phyloP scores from a whole-genome alignment of 1,284 basidiomycete species.

The Irpex rosettiformis region DNA sequence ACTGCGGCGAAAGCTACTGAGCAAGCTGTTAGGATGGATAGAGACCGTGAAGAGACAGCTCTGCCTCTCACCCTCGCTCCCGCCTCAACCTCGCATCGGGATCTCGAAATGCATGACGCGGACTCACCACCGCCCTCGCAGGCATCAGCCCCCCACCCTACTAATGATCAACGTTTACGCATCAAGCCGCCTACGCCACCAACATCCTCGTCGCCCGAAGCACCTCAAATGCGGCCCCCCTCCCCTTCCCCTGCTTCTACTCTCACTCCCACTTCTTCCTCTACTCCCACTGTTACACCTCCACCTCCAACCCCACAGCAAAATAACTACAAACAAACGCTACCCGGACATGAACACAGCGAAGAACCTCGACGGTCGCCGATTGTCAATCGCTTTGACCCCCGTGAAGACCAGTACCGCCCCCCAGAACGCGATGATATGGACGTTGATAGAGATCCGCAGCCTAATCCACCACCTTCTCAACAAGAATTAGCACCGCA shows the following conservation, averaged over 20 bases:
- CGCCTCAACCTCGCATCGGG: conserved; percentile 19
- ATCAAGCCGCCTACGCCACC: conserved; percentile 32
- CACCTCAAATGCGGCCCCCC: background rate
- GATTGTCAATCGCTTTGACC: background rate
- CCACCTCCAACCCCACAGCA: conserved; percentile 6
- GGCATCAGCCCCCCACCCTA: conserved; percentile 32
- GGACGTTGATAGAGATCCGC: background rate
- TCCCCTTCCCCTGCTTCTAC: background rate
- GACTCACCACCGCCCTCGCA: conserved; percentile 13
- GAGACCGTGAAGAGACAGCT: conserved; percentile 8
- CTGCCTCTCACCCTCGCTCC: conserved; percentile 15
- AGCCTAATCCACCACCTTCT: background rate
- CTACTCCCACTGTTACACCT: background rate
- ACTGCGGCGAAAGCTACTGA: background rate
- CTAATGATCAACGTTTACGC: conserved; percentile 39
- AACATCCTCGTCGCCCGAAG: background rate
- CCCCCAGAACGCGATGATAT: conserved; percentile 3
- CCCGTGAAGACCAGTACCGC: conserved; percentile 1
- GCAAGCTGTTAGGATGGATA: conserved; percentile 2
- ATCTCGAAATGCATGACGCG: conserved; percentile 12
- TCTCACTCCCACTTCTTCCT: background rate
- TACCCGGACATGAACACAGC: background rate
- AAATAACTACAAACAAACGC: conserved; percentile 1
- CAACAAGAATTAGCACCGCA: background rate
- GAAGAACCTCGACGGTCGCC: conserved; percentile 2